Percentiles rank a stretch among this genome's conserved stretches.
phyloP scores from a whole-genome alignment of 805 yeast genomes.

The Kodamaea jinghongensis region DNA sequence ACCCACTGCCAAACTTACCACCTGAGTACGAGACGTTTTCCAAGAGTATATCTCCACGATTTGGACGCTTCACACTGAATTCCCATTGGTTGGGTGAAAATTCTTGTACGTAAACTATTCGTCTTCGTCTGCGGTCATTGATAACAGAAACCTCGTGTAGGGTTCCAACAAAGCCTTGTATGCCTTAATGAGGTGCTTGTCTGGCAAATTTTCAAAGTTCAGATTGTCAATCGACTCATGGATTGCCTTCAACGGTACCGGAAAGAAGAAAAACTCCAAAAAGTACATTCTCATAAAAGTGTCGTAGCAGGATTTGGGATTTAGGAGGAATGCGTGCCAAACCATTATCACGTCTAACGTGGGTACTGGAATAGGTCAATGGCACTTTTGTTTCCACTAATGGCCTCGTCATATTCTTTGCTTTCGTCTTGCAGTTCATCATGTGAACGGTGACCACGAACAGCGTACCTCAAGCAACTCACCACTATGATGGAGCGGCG shows the following conservation, averaged over 20 bases:
- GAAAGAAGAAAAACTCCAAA: slow-evolving; percentile 14
- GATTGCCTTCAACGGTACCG: slow-evolving; percentile 19
- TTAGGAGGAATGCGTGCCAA: slow-evolving; percentile 23
- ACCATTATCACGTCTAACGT: slow-evolving; percentile 25
- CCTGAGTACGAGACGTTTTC: too few species aligned
- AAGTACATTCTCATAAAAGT: slow-evolving; percentile 16
- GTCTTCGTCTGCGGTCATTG: too few species aligned
- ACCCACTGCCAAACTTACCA: too few species aligned
- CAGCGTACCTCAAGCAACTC: slow-evolving; percentile 13
- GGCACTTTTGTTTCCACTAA: neutral
- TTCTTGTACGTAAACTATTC: too few species aligned
- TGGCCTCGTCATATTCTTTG: neutral
- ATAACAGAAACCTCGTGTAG: too few species aligned
- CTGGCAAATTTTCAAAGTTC: slow-evolving; percentile 14
- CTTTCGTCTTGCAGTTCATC: neutral
- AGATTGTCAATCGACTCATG: slow-evolving; percentile 11
- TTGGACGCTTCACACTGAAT: too few species aligned
- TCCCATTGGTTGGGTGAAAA: too few species aligned
- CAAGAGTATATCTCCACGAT: too few species aligned
- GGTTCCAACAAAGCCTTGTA: too few species aligned
- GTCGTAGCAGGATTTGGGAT: slow-evolving; percentile 18
- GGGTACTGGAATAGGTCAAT: slow-evolving; percentile 5
- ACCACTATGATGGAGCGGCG: slow-evolving; percentile 20
- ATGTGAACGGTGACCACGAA: neutral
- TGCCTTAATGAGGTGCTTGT: too few species aligned